Base-by-base conservation (phyloP, 2,329 filamentous ascomycete species). In the Pseudocercospora cruenta region DNA sequence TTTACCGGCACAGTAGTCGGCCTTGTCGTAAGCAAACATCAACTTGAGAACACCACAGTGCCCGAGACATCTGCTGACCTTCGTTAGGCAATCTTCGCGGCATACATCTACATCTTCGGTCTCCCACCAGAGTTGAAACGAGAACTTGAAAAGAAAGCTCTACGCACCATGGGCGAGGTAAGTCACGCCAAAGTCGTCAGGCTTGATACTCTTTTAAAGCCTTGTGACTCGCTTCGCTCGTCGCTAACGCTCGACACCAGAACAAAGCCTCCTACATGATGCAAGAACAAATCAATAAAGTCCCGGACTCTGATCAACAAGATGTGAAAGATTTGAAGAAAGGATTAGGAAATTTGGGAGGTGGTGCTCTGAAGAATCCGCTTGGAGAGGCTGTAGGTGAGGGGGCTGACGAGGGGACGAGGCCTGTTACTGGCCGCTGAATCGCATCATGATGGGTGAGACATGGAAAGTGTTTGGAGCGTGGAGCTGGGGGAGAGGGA, bases 81-180 rank as follows among this genome's bases (percentile, higher is more conserved):
- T n/a, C n/a, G n/a, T n/a, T n/a, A n/a, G 57, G 77, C 76, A 49
- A 54, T 78, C 51, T 63, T 78, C 26, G 76, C 74, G 45, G 76
- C 77, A 26, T 81, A 79, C 66, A 70, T 84, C 71, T 82, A 81
- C 73, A 68, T 84, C 62, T 83, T 83, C 72, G 82, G 82, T 55
- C 81, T 84, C 60, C 81, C 82, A 2, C 78, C 80, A 0, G 79
- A 81, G 67, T 69, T 80, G 63, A 84, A 84, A 75, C 80, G 80
- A 63, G 77, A 80, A 67, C 73, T 84, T 67, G 81, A 84, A 69
- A 76, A 79, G 31, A 75, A 80, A 62, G 82, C 82, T 3, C 76
- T 84, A 45, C 75, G 82, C 69, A 82, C 81, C n/a, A 84, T 84
- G 81, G 82, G 82, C 66, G 82, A 84, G 72, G 69, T 68, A 55